Evolutionary conservation across 371 early-diverging fungal genomes (phyloP).

Genomic region (Mucor indicus): DNA sequence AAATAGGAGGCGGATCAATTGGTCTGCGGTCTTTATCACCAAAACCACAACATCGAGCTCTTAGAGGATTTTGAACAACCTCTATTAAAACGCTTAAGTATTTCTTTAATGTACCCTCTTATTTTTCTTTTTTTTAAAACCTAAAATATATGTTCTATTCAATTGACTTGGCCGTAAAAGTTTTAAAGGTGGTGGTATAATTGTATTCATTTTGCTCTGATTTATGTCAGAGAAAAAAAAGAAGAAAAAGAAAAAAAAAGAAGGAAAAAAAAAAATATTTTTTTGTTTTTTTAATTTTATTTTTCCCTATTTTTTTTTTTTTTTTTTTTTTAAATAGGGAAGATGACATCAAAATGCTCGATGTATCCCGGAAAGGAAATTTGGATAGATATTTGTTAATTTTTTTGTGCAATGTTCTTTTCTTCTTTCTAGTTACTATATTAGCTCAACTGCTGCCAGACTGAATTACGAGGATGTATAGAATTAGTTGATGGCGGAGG

Average conservation of each 20-base stretch:
- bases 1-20: slow-evolving; percentile 33
- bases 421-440: background rate
- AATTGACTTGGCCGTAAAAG: slow-evolving; percentile 7
- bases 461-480: slow-evolving; percentile 20
- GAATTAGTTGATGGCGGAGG: slow-evolving; percentile 21
- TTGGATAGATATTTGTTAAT: background rate
- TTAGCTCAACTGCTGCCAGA: slow-evolving; percentile 17
- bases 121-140: slow-evolving; percentile 4
- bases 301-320: background rate
- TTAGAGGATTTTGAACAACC: slow-evolving; percentile 54
- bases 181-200: slow-evolving; percentile 13
- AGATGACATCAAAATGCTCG: background rate
- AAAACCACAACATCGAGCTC: slow-evolving; percentile 61
- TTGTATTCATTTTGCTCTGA: background rate
- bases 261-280: slow-evolving; percentile 2
- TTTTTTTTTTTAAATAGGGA: background rate
- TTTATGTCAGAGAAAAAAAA: background rate
- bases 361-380: no score
- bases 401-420: slow-evolving; percentile 9
- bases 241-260: slow-evolving; percentile 3
- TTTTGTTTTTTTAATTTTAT: background rate
- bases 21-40: slow-evolving; percentile 33
- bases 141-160: slow-evolving; percentile 1
- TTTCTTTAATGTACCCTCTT: background rate
- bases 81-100: slow-evolving; percentile 2